Base-by-base conservation (phyloP, 2,329 filamentous ascomycete species). In the Hymenotorrendiella dingleyae region DNA sequence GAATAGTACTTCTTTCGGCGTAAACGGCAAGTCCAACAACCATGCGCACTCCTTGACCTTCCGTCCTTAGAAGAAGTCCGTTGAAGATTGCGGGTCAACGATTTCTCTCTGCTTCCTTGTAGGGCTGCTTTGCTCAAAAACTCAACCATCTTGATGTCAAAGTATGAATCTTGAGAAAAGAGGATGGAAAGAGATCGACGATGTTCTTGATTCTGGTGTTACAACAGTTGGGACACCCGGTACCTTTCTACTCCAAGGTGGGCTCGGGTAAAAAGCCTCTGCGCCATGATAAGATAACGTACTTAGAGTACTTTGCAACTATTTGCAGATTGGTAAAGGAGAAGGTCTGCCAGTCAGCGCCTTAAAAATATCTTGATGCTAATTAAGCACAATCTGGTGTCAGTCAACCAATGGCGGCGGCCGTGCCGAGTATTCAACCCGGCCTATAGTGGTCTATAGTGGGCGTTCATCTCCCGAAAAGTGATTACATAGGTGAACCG, bases 21-120 rank as follows among this genome's bases (percentile, higher is more conserved):
- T 24, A 43, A 28, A 7, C 41, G 35, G 28, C 41, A 43, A 26
- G 41, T 43, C 41, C 41, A 43, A 22, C 41, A 43, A 4, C 41
- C 41, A 43, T 39, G 21, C 5, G 35, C 41, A 27, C 32, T 36
- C 12, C 41, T 14, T 2, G 35, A 38, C n/a, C 35, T 29, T 22
- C 41, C 41, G 19, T 43, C 41, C 22, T 39, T 43, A 4, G 41
- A 43, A 17, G 26, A n/a, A 6, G 19, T 22, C 14, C 41, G 27
- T n/a, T 34, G 34, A 11, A 14, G 14, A 21, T n/a, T 32, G n/a
- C 35, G 21, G 11, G 28, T 21, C 17, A 32, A 23, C 11, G 35
- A 36, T 21, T 22, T 43, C 6, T 43, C 26, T 17, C 34, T 24
- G 7, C 24, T 43, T 17, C 16, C 32, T 29, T 36, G 22, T 17